A percentile compares a stretch with the other conserved stretches of the same genome.
phyloP scores from a whole-genome alignment of 179 eudicot genomes.

The Corrigiola litoralis region DNA sequence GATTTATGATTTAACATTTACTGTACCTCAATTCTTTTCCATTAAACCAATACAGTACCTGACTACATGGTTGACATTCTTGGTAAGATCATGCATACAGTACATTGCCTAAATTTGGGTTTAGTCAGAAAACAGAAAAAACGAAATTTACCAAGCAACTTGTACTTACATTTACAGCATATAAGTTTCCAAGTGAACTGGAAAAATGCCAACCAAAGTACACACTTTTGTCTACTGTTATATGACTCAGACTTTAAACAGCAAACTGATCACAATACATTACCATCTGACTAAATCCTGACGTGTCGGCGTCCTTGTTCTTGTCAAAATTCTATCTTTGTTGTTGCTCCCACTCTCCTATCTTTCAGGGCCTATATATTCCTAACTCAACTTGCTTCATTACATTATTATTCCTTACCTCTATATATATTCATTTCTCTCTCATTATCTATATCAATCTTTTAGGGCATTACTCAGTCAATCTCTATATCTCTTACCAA shows the following conservation, averaged over 20 bases:
- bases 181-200: too few species aligned
- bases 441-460: background rate
- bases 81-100: too few species aligned
- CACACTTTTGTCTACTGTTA: background rate
- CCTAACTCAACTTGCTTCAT: background rate
- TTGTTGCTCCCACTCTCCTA: conserved; percentile 5
- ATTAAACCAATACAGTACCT: too few species aligned
- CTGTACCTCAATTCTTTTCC: too few species aligned
- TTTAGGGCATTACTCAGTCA: background rate
- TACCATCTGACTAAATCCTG: conserved; percentile 14
- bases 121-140: too few species aligned
- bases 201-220: background rate
- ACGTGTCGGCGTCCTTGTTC: conserved; percentile 24
- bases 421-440: background rate
- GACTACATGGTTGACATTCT: too few species aligned
- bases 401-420: background rate
- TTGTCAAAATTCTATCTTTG: conserved; percentile 15
- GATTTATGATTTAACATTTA: too few species aligned
- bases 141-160: too few species aligned
- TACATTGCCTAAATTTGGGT: too few species aligned
- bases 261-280: background rate
- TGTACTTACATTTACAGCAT: too few species aligned
- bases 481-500: background rate
- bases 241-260: background rate
- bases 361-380: conserved; percentile 14